Evolutionary conservation across 129 eudicot genomes (phyloP), one percentile per base, ranked within the genome.

Genomic region (Artemisia tridentata): DNA sequence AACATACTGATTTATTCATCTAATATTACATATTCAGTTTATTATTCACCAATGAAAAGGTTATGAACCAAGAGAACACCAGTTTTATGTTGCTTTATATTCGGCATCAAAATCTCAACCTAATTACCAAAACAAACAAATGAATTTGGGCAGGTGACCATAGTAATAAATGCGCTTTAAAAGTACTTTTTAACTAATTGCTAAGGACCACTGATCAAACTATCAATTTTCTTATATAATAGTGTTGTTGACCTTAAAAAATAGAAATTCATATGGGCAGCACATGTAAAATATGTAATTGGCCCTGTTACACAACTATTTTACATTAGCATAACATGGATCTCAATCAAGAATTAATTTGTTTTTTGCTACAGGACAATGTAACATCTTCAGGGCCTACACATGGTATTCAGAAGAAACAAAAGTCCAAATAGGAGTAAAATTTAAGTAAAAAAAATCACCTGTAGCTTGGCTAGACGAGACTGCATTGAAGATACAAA

Each of bases 401-500:
- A 11, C 21, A 10, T 65, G 43, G 45, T 38, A 38, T 57, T 48
- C 53, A 68, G 19, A 49, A 68, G 11, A 49, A 38, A 46, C 25
- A 55, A 17, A 54, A 2, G 43, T 25, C 45, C 45, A 7, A 38
- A 38, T 38, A 27, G 18, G 52, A 45, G 48, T 65, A 13, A 17
- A 59, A 18, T 29, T n/a, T 50, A 29, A n/a, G 9, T 34, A 53
- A 11, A 23, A 48, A 58, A 6, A 7, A 77, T 20, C 45, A 92
- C 98, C 98, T 87, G 92, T 50, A 92, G 78, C 78, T 92, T 89
- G 69, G 84, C 85, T 43, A 89, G 74, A 63, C 98, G 98, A 71
- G 96, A 81, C 69, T 82, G 93, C 96, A 89, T 81, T 53, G 87
- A 83, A 60, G 88, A 78, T 71, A 89, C 80, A 72, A 92, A 89